phyloP scores from a whole-genome alignment of 2,329 filamentous ascomycete species.

The Purpureocillium lavendulum region DNA sequence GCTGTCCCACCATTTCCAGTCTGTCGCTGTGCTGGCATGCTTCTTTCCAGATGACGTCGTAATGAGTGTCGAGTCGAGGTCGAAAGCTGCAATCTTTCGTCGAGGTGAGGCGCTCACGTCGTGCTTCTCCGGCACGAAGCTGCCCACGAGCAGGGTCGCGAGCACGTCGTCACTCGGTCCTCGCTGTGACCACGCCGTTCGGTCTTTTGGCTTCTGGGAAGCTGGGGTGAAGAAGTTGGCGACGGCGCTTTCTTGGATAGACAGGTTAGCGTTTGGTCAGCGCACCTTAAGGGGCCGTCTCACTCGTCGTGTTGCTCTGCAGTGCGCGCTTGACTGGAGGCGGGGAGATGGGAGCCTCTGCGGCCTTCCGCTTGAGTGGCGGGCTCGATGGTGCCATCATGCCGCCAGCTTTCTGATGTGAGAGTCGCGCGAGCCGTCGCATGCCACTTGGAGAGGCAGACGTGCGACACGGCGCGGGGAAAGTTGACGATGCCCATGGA shows the following conservation, averaged over 20 bases:
- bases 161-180: slow-evolving; percentile 38
- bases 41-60: slow-evolving; percentile 71
- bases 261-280: too few species aligned
- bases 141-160: slow-evolving; percentile 65
- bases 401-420: not conserved
- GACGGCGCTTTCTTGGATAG: slow-evolving; percentile 65
- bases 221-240: slow-evolving; percentile 81
- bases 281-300: too few species aligned
- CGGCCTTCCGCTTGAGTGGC: slow-evolving; percentile 24
- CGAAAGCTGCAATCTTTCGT: slow-evolving; percentile 63
- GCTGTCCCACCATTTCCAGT: slow-evolving; percentile 93
- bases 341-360: slow-evolving; percentile 39
- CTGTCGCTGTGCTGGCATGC: slow-evolving; percentile 59
- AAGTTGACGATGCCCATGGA: too few species aligned
- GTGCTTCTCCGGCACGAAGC: slow-evolving; percentile 45
- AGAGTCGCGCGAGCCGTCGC: not conserved
- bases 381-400: slow-evolving; percentile 17
- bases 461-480: too few species aligned
- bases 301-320: slow-evolving; percentile 45
- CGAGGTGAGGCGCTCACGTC: slow-evolving; percentile 21
- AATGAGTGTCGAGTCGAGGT: slow-evolving; percentile 83
- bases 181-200: slow-evolving; percentile 63
- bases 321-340: slow-evolving; percentile 44
- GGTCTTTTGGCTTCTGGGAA: slow-evolving; percentile 76
- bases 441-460: not conserved